Evolutionary conservation across 345 rosid genomes (phyloP), one percentile per base, ranked within the genome.

Genomic region (Gossypium anomalum): DNA sequence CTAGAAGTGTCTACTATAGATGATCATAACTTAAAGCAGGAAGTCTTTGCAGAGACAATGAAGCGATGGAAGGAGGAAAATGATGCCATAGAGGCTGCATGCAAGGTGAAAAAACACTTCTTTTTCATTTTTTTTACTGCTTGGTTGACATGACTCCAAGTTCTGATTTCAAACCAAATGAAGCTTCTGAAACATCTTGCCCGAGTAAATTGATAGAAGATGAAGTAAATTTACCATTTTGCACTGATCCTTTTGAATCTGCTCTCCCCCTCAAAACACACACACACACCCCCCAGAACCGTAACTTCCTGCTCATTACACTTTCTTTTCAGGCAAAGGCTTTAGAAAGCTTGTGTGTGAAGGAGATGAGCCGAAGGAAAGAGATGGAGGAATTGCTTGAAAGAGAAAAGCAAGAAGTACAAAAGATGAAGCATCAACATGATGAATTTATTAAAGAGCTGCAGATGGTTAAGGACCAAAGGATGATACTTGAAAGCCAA

Each of bases 41-140:
- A 82, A 22, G 80, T 79, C 19, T 83, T 80, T 77, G 86, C 86
- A 57, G 89, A 87, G 71, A 71, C 76, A 66, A 68, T 66, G 63
- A 86, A 80, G 77, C 81, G 81, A 79, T 78, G 85, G 92, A 88
- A 86, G 77, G 92, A 86, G 72, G 92, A 91, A 83, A 89, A 88
- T 53, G 75, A 82, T 84, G 87, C 88, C 44, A 78, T 81, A 75
- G 92, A 92, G 78, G 94, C 93, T 77, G 84, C 84, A 79, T 88
- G 86, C 87, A 87, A 91, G 93, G 98, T 82, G 74, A 78, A 69
- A 38, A 53, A 66, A 22, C 17, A 16, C 56, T 60, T 69, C 58
- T 20, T 49, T 70, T 64, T 66, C 59, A 34, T 17, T 67, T 62
- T 62, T 49, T 76, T 70, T 68, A 25, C 25, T 53, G 22, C 29